These are phyloP conservation scores for Myriosclerotinia scirpicola DNA, from an alignment of 2,329 filamentous ascomycete species.

Conservation along the genomic window DNA sequence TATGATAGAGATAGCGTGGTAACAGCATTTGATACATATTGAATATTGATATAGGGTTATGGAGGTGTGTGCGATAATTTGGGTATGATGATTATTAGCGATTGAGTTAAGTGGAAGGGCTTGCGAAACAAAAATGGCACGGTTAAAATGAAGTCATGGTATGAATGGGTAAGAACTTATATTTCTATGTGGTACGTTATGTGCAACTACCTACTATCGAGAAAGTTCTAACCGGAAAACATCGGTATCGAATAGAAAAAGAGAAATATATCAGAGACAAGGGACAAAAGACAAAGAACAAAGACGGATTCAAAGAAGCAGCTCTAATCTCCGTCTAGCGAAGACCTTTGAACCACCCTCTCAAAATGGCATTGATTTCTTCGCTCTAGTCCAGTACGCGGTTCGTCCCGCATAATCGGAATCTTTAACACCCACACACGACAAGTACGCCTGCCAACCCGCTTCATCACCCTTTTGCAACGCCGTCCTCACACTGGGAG, in stretches of 20 bases:
- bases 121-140: too few species aligned
- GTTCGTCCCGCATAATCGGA: constrained; percentile 46
- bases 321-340: background rate
- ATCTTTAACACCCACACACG: constrained; percentile 50
- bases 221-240: too few species aligned
- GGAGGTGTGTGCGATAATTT: too few species aligned
- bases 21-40: too few species aligned
- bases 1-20: too few species aligned
- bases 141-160: too few species aligned
- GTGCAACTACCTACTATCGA: too few species aligned
- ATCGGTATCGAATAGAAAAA: background rate
- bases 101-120: too few species aligned
- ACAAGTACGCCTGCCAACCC: constrained; percentile 55
- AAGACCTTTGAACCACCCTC: background rate
- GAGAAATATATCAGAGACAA: background rate
- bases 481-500: constrained; percentile 43
- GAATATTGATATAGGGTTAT: too few species aligned
- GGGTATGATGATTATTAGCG: too few species aligned
- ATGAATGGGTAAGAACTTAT: too few species aligned
- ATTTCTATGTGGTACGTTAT: too few species aligned
- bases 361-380: constrained; percentile 39
- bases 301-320: background rate
- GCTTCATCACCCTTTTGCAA: constrained; percentile 46
- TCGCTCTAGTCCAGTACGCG: constrained; percentile 51
- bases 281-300: background rate